Conservation (phyloP, 768 basidiomycete species). For the Leccinellum rugosiceps region DNA sequence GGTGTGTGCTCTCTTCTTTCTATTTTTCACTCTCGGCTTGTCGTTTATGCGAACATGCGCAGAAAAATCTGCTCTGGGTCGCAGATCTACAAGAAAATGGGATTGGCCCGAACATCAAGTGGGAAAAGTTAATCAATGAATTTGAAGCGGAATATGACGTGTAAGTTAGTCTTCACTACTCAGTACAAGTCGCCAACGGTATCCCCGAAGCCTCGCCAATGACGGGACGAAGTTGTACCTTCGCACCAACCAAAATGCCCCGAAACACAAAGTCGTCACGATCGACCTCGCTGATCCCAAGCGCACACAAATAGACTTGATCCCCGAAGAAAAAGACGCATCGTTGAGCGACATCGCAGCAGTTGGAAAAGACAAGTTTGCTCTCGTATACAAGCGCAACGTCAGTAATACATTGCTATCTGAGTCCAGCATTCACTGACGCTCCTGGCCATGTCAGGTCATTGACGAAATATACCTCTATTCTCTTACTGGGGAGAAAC, state of each 20-base stretch:
- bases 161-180: slow-evolving; percentile 38
- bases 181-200: background rate
- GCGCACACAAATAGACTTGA: slow-evolving; percentile 52
- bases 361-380: slow-evolving; percentile 55
- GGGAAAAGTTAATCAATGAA: slow-evolving; percentile 68
- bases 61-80: slow-evolving; percentile 78
- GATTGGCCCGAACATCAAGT: slow-evolving; percentile 63
- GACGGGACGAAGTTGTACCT: slow-evolving; percentile 62
- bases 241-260: slow-evolving; percentile 62
- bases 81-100: slow-evolving; percentile 57
- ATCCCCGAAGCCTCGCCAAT: slow-evolving; percentile 52
- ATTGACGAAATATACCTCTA: slow-evolving; percentile 79
- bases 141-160: slow-evolving; percentile 64
- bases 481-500: slow-evolving; percentile 47
- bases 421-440: slow-evolving; percentile 1
- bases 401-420: slow-evolving; percentile 37
- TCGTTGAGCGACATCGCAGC: slow-evolving; percentile 48
- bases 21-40: background rate
- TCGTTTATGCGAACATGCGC: background rate
- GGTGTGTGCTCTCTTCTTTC: slow-evolving; percentile 35
- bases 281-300: slow-evolving; percentile 54
- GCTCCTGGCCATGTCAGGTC: slow-evolving; percentile 40
- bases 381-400: slow-evolving; percentile 66
- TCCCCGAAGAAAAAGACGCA: slow-evolving; percentile 66
- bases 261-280: slow-evolving; percentile 62